Base-by-base conservation (phyloP, 257 asterid species). In the Solanum arcanum region DNA sequence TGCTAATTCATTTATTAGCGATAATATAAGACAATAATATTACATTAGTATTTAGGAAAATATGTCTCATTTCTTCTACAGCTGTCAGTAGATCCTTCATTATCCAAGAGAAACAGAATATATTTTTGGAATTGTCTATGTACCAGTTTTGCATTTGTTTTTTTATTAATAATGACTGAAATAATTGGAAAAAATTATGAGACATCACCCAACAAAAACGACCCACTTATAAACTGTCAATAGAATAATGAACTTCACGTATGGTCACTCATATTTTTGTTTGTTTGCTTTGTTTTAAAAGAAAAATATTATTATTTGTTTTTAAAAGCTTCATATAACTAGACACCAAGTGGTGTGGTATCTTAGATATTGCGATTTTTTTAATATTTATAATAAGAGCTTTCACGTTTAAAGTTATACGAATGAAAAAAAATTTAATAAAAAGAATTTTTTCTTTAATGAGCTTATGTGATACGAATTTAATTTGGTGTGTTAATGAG, bases 111-210 rank as follows among this genome's bases (percentile, higher is more conserved):
- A 8, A 84, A 66, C 66, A 70, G 66, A 84, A 66, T 84, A 64
- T 62, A n/a, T 41, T 39, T 84, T 84, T 84, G 80, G 87, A 66
- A 84, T 84, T 84, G 70, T 84, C 87, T 84, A 66, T 18, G 25
- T 25, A 39, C 77, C 64, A 84, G 81, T 66, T 62, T 84, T 39
- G 46, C 77, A 84, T 62, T 84, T 68, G 86, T 64, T 66, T 84
- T 66, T 68, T 44, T 27, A 84, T 15, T 84, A 64, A 84, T 84
- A 84, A 84, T 84, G 23, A 21, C 81, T 15, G 62, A 81, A 81
- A 84, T 81, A 49, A 81, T 49, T 81, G 46, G 46, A 47, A 80
- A 47, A 20, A 60, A 60, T 60, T 16, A 81, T 49, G 12, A 81
- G 69, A 49, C 69, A 46, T 80, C 85, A 80, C 29, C 25, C 69